phyloP scores from a whole-genome alignment of 108 stramenopile genomes.

The Fragilaria crotonensis region DNA sequence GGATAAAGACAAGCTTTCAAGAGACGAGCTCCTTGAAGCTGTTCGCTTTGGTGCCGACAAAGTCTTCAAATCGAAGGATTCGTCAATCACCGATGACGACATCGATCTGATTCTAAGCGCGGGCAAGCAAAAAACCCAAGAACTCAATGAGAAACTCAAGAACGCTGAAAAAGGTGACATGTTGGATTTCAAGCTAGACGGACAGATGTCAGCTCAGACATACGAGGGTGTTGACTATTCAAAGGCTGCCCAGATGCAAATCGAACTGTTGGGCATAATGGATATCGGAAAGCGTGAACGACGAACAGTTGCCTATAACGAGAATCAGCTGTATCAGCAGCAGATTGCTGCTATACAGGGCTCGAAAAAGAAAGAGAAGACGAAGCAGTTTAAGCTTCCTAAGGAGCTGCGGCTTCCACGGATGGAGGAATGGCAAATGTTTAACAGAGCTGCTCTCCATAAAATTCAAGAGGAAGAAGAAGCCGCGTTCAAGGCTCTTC shows the following conservation, averaged over 20 bases:
- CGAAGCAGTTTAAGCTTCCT: conserved; percentile 80
- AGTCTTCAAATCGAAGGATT: conserved; percentile 88
- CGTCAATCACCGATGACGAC: conserved; percentile 89
- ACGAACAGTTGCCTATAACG: conserved; percentile 79
- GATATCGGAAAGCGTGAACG: conserved; percentile 94
- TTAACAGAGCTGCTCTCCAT: conserved; percentile 62
- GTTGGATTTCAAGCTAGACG: conserved; percentile 95
- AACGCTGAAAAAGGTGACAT: conserved; percentile 94
- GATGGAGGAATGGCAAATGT: conserved; percentile 98
- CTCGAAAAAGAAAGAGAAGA: conserved; percentile 32
- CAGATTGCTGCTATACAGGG: conserved; percentile 71
- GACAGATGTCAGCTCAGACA: conserved; percentile 73
- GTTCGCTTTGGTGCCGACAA: conserved; percentile 98
- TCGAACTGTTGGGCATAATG: conserved; percentile 70
- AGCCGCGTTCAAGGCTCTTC: conserved; percentile 50
- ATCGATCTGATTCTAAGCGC: conserved; percentile 87
- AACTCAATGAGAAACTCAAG: conserved; percentile 90
- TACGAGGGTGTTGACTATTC: conserved; percentile 98
- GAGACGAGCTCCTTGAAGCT: conserved; percentile 78
- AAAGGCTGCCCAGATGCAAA: conserved; percentile 40
- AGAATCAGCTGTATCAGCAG: conserved; percentile 75
- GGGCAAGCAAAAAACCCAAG: conserved; percentile 84
- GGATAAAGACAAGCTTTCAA: conserved; percentile 84
- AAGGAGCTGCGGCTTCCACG: conserved; percentile 82
- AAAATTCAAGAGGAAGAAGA: conserved; percentile 83